phyloP scores from a whole-genome alignment of 805 yeast species.

The Huiozyma naganishii region DNA sequence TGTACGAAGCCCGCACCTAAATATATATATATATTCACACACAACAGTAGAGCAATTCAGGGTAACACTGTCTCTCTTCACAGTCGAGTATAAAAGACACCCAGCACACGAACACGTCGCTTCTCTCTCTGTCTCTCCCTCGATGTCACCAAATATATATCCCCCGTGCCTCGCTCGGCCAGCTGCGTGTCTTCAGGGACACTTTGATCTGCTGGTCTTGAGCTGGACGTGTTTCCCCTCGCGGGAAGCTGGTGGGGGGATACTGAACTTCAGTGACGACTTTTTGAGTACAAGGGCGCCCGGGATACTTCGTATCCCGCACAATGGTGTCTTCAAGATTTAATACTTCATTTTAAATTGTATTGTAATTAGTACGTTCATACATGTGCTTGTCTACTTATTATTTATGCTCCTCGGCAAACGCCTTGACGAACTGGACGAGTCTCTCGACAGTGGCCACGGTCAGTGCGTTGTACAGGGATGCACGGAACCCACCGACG shows the following conservation, averaged over 20 bases:
- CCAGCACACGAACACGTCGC: no score
- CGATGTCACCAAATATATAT: background rate
- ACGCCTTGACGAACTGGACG: constrained; percentile 46
- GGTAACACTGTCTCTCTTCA: no score
- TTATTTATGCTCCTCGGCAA: constrained; percentile 35
- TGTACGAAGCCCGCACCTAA: background rate
- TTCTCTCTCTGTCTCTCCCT: background rate
- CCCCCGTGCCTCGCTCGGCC: constrained; percentile 63
- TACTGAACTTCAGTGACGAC: constrained; percentile 15
- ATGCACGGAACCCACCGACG: constrained; percentile 94
- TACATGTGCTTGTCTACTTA: background rate
- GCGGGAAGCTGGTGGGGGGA: background rate
- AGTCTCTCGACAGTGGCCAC: constrained; percentile 47
- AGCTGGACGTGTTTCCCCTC: constrained; percentile 37
- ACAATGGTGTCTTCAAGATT: constrained; percentile 21
- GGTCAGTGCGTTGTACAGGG: constrained; percentile 80
- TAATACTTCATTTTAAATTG: constrained; percentile 9
- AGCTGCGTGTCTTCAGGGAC: constrained; percentile 13
- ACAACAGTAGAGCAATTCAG: background rate
- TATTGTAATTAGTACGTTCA: background rate
- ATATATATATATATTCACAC: constrained; percentile 1
- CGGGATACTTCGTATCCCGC: constrained; percentile 2
- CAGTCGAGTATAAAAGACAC: no score
- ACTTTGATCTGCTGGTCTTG: constrained; percentile 31
- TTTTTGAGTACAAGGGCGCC: constrained; percentile 53